Conservation (phyloP, 352 stramenopile genomes). For the Pythium insidiosum region DNA sequence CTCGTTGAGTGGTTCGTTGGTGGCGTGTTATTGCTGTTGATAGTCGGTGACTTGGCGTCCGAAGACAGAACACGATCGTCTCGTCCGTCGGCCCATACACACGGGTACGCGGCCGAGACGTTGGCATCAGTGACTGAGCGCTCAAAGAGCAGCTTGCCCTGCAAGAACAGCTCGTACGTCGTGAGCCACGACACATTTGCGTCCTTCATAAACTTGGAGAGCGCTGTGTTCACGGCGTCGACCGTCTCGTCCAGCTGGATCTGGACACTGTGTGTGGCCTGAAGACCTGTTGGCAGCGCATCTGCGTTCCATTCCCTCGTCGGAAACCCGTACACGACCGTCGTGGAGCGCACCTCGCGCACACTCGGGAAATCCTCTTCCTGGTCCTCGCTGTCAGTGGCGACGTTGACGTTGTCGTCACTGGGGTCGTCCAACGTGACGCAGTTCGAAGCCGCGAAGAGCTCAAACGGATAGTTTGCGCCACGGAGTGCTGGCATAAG, state of each 20-base stretch:
- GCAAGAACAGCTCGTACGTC: constrained; percentile 30
- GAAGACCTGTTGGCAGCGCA: constrained; percentile 19
- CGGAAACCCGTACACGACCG: constrained; percentile 28
- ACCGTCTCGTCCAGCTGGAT: constrained; percentile 8
- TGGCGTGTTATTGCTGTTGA: background rate
- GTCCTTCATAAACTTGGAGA: no score
- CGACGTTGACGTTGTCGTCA: constrained; percentile 13
- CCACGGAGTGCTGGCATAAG: background rate
- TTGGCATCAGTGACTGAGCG: constrained; percentile 26
- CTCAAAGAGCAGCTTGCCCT: constrained; percentile 33
- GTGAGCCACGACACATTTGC: constrained; percentile 17
- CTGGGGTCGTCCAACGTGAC: no score
- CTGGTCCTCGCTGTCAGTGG: constrained; percentile 8
- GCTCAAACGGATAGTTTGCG: background rate
- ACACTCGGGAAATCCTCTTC: constrained; percentile 16
- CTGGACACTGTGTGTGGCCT: constrained; percentile 7
- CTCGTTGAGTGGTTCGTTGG: background rate
- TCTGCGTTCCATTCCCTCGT: constrained; percentile 31
- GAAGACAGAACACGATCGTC: no score
- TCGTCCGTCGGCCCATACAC: constrained; percentile 17
- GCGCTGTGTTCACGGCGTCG: no score
- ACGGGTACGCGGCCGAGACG: constrained; percentile 20
- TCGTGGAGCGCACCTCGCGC: constrained; percentile 22
- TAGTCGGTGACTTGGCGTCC: no score
- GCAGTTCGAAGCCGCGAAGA: background rate